These are phyloP conservation scores for Ceratocystiopsis minuta DNA, from an alignment of 2,329 filamentous ascomycete species.

Conservation along the genomic window DNA sequence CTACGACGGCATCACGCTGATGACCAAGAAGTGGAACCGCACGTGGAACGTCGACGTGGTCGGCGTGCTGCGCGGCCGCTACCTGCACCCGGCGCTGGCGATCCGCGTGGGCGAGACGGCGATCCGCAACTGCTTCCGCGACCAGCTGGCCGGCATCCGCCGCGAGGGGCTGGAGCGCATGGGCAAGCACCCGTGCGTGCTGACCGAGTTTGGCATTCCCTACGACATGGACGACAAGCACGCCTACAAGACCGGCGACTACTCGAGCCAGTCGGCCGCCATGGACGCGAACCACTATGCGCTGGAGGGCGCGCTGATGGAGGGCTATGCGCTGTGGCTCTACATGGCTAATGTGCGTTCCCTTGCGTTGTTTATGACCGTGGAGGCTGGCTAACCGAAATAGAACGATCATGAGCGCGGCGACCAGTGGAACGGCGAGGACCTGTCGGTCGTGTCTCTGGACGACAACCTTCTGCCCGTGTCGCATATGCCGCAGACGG, in stretches of 20 bases:
- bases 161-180: constrained; percentile 79
- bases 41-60: constrained; percentile 95
- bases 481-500: constrained; percentile 27
- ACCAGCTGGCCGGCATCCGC: constrained; percentile 67
- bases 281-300: constrained; percentile 95
- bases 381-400: constrained; percentile 15
- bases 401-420: constrained; percentile 72
- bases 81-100: constrained; percentile 75
- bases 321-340: constrained; percentile 79
- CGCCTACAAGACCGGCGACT: constrained; percentile 90
- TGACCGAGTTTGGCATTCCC: constrained; percentile 93
- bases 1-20: constrained; percentile 88
- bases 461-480: constrained; percentile 54
- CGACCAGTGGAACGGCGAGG: constrained; percentile 95
- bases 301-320: constrained; percentile 64
- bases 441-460: constrained; percentile 72
- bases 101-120: constrained; percentile 86
- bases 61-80: constrained; percentile 74
- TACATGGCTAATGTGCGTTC: constrained; percentile 42
- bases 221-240: constrained; percentile 98
- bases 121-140: constrained; percentile 80
- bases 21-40: constrained; percentile 98
- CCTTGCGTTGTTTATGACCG: constrained; percentile 2
- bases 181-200: constrained; percentile 72
- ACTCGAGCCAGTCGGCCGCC: constrained; percentile 76